phyloP scores from a whole-genome alignment of 345 rosid species.

The Aegle marmelos region DNA sequence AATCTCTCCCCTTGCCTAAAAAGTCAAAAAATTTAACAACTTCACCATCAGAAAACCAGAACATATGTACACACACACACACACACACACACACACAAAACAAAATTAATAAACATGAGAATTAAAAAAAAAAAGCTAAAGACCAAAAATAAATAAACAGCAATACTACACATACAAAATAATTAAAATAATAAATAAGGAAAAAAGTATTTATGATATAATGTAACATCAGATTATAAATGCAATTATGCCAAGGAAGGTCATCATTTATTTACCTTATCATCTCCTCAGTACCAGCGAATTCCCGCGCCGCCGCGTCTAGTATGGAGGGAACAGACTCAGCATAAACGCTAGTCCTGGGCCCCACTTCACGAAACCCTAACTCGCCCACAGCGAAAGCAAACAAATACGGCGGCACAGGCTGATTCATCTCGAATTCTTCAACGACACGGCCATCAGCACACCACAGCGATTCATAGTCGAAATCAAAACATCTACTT shows the following conservation, averaged over 20 bases:
- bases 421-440: conserved; percentile 86
- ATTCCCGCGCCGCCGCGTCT: conserved; percentile 78
- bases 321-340: conserved; percentile 55
- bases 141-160: neutral
- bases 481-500: conserved; percentile 5
- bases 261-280: conserved; percentile 28
- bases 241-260: neutral
- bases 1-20: conserved; percentile 62
- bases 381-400: conserved; percentile 91
- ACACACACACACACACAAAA: too few relatives aligned
- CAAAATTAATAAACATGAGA: too few relatives aligned
- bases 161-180: too few relatives aligned
- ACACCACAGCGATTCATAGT: conserved; percentile 48
- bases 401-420: conserved; percentile 87
- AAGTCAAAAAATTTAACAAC: neutral
- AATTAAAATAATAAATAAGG: too few relatives aligned
- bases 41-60: neutral
- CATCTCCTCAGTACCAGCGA: conserved; percentile 91
- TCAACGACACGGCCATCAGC: conserved; percentile 75
- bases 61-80: too few relatives aligned
- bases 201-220: too few relatives aligned
- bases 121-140: neutral
- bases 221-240: neutral
- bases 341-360: conserved; percentile 77
- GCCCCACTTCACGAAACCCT: conserved; percentile 78